phyloP scores from a whole-genome alignment of 1,284 basidiomycete species.

The Papiliotrema nemorosa region DNA sequence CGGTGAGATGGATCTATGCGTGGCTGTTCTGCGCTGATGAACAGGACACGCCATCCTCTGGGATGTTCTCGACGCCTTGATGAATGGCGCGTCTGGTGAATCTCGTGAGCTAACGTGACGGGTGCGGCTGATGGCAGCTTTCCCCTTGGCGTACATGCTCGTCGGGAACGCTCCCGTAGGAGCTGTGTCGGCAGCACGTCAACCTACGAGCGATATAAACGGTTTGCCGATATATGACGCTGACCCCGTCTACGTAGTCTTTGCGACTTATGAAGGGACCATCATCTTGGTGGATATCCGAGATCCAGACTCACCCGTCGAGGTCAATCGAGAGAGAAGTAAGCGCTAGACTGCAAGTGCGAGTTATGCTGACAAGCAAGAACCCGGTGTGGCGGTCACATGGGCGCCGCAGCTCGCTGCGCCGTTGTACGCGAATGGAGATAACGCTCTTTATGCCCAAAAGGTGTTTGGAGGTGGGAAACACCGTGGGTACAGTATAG shows the following conservation, averaged over 20 bases:
- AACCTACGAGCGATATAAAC: constrained; percentile 17
- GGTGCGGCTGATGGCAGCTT: constrained; percentile 3
- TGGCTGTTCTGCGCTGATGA: background rate
- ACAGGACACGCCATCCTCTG: constrained; percentile 72
- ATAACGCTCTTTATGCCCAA: constrained; percentile 30
- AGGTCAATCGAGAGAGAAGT: constrained; percentile 31
- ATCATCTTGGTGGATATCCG: constrained; percentile 31
- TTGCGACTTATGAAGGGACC: constrained; percentile 31
- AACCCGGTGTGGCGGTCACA: constrained; percentile 30
- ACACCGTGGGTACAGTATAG: constrained; percentile 14
- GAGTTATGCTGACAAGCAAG: constrained; percentile 12
- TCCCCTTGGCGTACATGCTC: constrained; percentile 28
- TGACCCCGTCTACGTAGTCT: constrained; percentile 27
- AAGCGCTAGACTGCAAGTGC: constrained; percentile 8
- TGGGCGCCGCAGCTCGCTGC: constrained; percentile 33
- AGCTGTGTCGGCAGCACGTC: constrained; percentile 21
- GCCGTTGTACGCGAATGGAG: constrained; percentile 36
- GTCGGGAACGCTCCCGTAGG: constrained; percentile 25
- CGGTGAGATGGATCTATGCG: constrained; percentile 53
- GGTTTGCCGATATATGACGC: constrained; percentile 23
- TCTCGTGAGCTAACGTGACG: background rate
- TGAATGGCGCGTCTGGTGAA: too few relatives aligned
- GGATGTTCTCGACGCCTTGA: constrained; percentile 58
- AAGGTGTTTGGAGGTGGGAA: constrained; percentile 23
- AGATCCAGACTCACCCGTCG: constrained; percentile 21